Percentiles rank a stretch among this genome's conserved stretches.
These are phyloP conservation scores for Xerophyta viscosa DNA, from an alignment of 106 monocot genomes.

Conservation along the genomic window DNA sequence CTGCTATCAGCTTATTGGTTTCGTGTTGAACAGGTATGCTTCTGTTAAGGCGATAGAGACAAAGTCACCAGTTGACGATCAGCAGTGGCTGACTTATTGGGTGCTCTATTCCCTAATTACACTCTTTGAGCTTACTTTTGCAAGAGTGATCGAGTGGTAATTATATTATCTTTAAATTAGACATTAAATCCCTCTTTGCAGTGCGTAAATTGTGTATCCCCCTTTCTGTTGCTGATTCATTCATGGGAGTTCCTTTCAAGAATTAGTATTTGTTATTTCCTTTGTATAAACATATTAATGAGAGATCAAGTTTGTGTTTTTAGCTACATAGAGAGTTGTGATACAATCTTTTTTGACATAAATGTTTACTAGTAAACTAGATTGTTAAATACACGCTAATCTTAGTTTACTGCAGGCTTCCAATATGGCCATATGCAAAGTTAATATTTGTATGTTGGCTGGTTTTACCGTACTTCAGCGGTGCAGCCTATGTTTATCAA, in stretches of 20 bases:
- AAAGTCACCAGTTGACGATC: slow-evolving; percentile 79
- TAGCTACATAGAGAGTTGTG: too few species aligned
- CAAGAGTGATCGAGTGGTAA: slow-evolving; percentile 74
- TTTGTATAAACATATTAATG: too few species aligned
- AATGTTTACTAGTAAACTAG: too few species aligned
- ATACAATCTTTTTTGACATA: too few species aligned
- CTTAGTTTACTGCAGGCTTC: slow-evolving; percentile 54
- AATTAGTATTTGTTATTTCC: too few species aligned
- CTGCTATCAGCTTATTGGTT: not conserved
- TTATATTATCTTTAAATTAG: not conserved
- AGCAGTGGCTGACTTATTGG: slow-evolving; percentile 98
- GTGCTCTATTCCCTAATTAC: slow-evolving; percentile 77
- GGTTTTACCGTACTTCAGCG: slow-evolving; percentile 87
- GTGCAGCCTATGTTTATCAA: slow-evolving; percentile 85
- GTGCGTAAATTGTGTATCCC: not conserved
- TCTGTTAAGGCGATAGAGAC: slow-evolving; percentile 94
- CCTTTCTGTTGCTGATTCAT: too few species aligned
- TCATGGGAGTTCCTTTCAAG: too few species aligned
- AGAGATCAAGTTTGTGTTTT: too few species aligned
- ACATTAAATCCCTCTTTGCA: not conserved
- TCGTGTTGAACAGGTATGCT: slow-evolving; percentile 59
- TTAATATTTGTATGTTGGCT: slow-evolving; percentile 74
- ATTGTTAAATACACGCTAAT: too few species aligned
- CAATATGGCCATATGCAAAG: slow-evolving; percentile 88
- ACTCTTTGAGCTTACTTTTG: slow-evolving; percentile 84